Conservation (phyloP, 257 asterid genomes). For the Solanum appendiculatum region DNA sequence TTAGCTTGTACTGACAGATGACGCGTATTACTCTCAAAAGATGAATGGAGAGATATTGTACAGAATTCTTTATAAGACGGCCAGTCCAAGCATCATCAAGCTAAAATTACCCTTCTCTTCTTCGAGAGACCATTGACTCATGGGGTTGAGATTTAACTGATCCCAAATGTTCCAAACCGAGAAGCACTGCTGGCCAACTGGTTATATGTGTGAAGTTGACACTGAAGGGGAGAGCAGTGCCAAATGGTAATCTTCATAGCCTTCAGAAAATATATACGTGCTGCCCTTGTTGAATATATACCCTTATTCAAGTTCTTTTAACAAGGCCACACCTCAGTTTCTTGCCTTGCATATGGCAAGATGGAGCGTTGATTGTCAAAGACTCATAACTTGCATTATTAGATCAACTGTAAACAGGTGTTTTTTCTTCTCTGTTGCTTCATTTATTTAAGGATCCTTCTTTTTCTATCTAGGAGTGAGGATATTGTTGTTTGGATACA, state of each 20-base stretch:
- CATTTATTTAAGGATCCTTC: neutral
- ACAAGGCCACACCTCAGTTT: neutral
- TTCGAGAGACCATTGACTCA: neutral
- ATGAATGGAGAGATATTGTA: neutral
- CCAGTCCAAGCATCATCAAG: neutral
- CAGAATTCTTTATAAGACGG: neutral
- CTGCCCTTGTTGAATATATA: neutral
- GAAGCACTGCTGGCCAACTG: neutral
- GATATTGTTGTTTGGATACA: neutral
- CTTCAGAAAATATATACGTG: neutral
- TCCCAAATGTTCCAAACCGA: neutral
- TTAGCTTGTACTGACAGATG: neutral
- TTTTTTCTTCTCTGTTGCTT: neutral
- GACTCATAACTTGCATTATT: neutral
- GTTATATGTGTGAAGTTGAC: neutral
- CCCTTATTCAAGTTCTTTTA: neutral
- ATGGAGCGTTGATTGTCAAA: neutral
- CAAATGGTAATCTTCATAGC: neutral
- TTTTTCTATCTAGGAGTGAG: neutral
- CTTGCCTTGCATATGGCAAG: neutral
- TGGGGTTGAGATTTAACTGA: neutral
- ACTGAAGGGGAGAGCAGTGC: neutral
- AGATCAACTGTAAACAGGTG: constrained; percentile 3
- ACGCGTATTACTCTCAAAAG: neutral
- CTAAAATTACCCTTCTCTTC: neutral